Evolutionary conservation across 441 rosid species (phyloP).

Genomic region (Pelargonium myrrhifolium): DNA sequence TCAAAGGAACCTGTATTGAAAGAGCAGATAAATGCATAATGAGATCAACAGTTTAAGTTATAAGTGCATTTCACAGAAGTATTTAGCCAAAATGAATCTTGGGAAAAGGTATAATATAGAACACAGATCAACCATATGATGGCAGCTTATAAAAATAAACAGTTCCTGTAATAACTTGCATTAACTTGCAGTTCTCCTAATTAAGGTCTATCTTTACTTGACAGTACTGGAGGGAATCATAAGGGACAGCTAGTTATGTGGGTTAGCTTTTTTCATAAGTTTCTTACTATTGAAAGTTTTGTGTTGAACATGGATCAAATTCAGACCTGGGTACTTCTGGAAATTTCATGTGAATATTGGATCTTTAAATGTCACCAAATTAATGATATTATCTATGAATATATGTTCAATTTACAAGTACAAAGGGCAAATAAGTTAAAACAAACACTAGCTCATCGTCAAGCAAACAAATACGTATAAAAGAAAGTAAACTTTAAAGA

Average conservation of each 20-base stretch:
- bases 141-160: not conserved
- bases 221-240: too few species aligned
- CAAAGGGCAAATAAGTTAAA: not conserved
- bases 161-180: not conserved
- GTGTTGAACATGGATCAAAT: slow-evolving; percentile 2
- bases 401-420: too few species aligned
- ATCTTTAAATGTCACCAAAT: too few species aligned
- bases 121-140: not conserved
- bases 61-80: not conserved
- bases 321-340: not conserved
- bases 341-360: not conserved
- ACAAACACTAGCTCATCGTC: not conserved
- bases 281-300: not conserved
- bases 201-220: not conserved
- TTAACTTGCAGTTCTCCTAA: not conserved
- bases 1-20: slow-evolving; percentile 55
- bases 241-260: not conserved
- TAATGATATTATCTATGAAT: too few species aligned
- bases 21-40: slow-evolving; percentile 2
- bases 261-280: not conserved
- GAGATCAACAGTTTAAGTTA: not conserved
- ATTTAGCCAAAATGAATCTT: not conserved
- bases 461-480: too few species aligned
- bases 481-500: not conserved
- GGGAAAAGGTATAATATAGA: not conserved